Base-by-base conservation (phyloP, 2,329 filamentous ascomycete genomes). In the Pestalotiopsis sp. region DNA sequence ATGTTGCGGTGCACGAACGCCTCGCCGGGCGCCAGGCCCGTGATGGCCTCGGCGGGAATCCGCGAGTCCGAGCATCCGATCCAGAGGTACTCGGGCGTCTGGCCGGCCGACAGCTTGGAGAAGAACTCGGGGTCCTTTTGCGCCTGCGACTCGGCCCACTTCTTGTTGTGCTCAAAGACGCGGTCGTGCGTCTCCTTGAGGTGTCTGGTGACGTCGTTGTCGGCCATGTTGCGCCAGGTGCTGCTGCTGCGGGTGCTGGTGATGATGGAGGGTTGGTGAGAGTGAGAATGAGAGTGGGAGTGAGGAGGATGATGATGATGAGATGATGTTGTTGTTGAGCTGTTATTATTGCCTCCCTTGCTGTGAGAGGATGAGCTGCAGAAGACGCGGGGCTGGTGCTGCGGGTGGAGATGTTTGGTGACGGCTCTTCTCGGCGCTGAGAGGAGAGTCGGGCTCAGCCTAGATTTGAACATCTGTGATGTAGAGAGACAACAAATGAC, bases 1-100 rank as follows among this genome's bases (percentile, higher is more conserved):
- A 97, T 97, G 84, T 98, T 97, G 81, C 95, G 93, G 86, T 97
- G 94, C 74, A 97, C 92, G 81, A 97, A 98, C 76, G 95, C 92
- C 81, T 97, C 94, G 74, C 94, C 94, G n/a, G 94, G 93, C 77
- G 92, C 86, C 68, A 95, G 88, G 73, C 92, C 91, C 61, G 94
- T 90, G 79, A 98, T 90, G 77, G 93, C 93, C 77, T 95, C 95
- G 75, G 95, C 94, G n/a, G 95, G 95, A 78, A 95, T 93, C 73
- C 95, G 93, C 56, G 91, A 94, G 85, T 97, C 94, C 81, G 92
- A 92, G 86, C 94, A 98, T 63, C 95, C 94, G 77, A 97, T 93
- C 93, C 94, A 97, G 67, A 93, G 87, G 80, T 93, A 93, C 76
- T 93, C 90, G 67, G 91, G 91, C 17, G 81, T 82, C 81, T 93